These are phyloP conservation scores for Beta lomatogona DNA, from an alignment of 179 eudicot species.

Conservation along the genomic window DNA sequence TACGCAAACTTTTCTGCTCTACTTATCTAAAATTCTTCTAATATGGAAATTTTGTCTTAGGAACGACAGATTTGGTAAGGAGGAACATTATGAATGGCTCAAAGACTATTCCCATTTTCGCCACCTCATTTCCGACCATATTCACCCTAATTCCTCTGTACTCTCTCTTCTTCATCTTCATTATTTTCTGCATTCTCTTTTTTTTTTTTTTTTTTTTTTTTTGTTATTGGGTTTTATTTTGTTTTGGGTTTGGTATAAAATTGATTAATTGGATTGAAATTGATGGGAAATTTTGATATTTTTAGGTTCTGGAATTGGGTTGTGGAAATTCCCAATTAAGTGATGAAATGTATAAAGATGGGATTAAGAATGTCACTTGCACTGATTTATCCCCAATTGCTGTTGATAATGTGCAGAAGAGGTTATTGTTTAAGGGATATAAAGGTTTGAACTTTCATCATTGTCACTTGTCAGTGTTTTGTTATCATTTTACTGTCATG, in stretches of 20 bases:
- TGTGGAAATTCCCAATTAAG: conserved; percentile 93
- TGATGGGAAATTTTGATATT: neutral
- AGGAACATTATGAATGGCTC: conserved; percentile 95
- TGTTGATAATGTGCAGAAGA: conserved; percentile 64
- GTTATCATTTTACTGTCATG: neutral
- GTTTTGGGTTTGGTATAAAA: neutral
- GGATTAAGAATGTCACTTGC: conserved; percentile 72
- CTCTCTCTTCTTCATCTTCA: neutral
- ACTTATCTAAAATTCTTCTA: neutral
- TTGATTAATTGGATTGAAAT: neutral
- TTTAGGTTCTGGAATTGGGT: conserved; percentile 85
- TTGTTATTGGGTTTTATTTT: neutral
- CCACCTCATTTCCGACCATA: conserved; percentile 69
- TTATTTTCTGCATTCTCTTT: neutral
- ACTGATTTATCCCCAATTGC: conserved; percentile 87
- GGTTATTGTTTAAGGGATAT: conserved; percentile 56
- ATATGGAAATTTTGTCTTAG: conserved; percentile 33
- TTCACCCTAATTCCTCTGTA: conserved; percentile 65
- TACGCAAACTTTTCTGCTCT: neutral
- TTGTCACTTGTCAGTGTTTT: neutral
- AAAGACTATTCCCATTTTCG: conserved; percentile 95
- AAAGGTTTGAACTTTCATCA: conserved; percentile 40
- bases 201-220: neutral
- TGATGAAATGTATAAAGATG: conserved; percentile 78
- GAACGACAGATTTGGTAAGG: conserved; percentile 76